These are phyloP conservation scores for Dalbergia cochinchinensis DNA, from an alignment of 306 rosid species.

Conservation along the genomic window DNA sequence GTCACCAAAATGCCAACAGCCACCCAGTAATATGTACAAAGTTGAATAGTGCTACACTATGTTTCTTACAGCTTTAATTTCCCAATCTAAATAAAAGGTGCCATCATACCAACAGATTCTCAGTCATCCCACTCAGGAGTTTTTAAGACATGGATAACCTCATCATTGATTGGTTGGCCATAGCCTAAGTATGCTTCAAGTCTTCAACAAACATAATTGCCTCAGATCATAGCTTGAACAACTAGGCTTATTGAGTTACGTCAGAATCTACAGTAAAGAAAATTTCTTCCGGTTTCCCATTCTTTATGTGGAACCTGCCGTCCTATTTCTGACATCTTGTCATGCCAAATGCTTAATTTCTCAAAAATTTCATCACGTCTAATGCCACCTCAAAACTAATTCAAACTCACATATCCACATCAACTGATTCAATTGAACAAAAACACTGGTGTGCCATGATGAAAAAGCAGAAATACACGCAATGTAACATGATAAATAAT, in stretches of 20 bases:
- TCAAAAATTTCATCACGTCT: no score
- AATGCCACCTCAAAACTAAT: neutral
- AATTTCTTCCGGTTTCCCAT: neutral
- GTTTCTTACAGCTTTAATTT: neutral
- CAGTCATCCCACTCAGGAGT: neutral
- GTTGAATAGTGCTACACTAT: neutral
- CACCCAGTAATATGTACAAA: neutral
- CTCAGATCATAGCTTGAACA: neutral
- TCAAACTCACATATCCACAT: neutral
- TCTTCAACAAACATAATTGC: neutral
- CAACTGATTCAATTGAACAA: no score
- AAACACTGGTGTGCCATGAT: no score
- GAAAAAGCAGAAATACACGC: no score
- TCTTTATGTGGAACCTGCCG: neutral
- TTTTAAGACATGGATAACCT: neutral
- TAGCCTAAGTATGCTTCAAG: constrained; percentile 6
- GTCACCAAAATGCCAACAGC: neutral
- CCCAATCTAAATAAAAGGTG: neutral
- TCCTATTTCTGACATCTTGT: no score
- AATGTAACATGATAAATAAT: no score
- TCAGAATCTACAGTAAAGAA: constrained; percentile 1
- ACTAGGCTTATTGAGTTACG: neutral
- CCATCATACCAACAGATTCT: no score
- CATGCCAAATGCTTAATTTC: no score
- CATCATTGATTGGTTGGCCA: neutral